These are phyloP conservation scores for Elsinoe australis DNA, from an alignment of 2,329 filamentous ascomycete genomes.

Conservation along the genomic window DNA sequence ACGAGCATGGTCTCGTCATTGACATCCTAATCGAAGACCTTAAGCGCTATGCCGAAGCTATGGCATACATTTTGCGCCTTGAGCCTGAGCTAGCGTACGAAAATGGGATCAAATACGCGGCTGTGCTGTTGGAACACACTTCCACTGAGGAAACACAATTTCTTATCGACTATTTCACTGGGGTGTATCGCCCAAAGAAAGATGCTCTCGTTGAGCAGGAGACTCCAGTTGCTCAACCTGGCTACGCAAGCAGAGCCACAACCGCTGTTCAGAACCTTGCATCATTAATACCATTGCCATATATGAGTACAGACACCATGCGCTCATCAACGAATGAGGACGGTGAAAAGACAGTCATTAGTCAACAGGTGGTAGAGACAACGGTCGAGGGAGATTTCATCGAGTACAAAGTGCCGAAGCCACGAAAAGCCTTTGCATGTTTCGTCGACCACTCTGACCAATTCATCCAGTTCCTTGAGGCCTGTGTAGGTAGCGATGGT, in stretches of 20 bases:
- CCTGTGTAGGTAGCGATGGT: conserved; percentile 64
- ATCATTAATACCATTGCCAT: conserved; percentile 73
- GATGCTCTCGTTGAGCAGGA: conserved; percentile 49
- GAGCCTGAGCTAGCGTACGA: conserved; percentile 76
- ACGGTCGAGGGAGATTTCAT: conserved; percentile 45
- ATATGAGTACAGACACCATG: conserved; percentile 61
- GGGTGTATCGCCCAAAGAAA: conserved; percentile 66
- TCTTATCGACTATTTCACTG: conserved; percentile 93
- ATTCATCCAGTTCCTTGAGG: conserved; percentile 88
- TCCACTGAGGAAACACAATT: conserved; percentile 73
- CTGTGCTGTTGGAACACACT: conserved; percentile 81
- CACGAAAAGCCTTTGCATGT: conserved; percentile 84
- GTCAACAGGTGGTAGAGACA: conserved; percentile 48
- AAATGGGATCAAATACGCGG: conserved; percentile 90
- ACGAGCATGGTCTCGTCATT: conserved; percentile 86
- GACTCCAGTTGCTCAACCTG: conserved; percentile 33
- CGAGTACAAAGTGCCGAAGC: conserved; percentile 71
- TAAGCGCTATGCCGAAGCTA: conserved; percentile 77
- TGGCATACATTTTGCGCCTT: conserved; percentile 84
- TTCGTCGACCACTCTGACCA: conserved; percentile 91
- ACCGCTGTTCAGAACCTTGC: conserved; percentile 80
- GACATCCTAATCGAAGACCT: conserved; percentile 95
- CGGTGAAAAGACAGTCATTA: conserved; percentile 46
- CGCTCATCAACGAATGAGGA: conserved; percentile 42
- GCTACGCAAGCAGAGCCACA: conserved; percentile 39